Evolutionary conservation across 2,329 filamentous ascomycete genomes (phyloP).

Genomic region (Sclerotinia glacialis): DNA sequence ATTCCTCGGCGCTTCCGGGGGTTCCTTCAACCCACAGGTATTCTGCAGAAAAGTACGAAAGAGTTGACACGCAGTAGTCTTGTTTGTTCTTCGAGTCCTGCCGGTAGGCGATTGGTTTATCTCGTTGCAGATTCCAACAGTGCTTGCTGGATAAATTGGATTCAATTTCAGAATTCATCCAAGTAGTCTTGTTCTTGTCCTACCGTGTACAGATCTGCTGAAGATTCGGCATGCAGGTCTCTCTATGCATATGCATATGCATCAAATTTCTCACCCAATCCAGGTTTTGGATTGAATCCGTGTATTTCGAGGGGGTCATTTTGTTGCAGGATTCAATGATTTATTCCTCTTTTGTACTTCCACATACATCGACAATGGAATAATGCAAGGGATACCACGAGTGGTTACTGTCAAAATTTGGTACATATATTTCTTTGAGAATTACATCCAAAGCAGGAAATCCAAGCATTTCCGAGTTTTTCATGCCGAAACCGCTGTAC

Average conservation of each 20-base stretch:
- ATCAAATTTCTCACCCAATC: neutral
- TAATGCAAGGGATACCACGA: neutral
- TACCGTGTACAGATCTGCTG: neutral
- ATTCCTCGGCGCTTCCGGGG: neutral
- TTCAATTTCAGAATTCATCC: neutral
- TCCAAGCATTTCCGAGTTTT: too few relatives aligned
- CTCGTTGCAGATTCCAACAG: neutral
- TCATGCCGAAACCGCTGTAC: too few relatives aligned
- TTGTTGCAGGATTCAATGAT: neutral
- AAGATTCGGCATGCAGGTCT: neutral
- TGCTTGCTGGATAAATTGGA: neutral
- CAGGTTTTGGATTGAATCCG: neutral
- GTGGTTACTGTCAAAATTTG: neutral
- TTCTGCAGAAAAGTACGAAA: neutral
- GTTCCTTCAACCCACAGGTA: neutral
- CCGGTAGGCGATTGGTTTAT: neutral
- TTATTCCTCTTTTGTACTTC: neutral
- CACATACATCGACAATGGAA: neutral
- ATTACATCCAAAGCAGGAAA: too few relatives aligned
- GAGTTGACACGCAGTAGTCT: neutral
- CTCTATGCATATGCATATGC: neutral
- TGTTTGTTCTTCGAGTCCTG: neutral
- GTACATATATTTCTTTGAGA: neutral
- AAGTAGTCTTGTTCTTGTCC: neutral
- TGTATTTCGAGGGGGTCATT: neutral